Evolutionary conservation across 2,329 filamentous ascomycete genomes (phyloP), one percentile per base, ranked within the genome.

Genomic region (Lachnellula cervina): DNA sequence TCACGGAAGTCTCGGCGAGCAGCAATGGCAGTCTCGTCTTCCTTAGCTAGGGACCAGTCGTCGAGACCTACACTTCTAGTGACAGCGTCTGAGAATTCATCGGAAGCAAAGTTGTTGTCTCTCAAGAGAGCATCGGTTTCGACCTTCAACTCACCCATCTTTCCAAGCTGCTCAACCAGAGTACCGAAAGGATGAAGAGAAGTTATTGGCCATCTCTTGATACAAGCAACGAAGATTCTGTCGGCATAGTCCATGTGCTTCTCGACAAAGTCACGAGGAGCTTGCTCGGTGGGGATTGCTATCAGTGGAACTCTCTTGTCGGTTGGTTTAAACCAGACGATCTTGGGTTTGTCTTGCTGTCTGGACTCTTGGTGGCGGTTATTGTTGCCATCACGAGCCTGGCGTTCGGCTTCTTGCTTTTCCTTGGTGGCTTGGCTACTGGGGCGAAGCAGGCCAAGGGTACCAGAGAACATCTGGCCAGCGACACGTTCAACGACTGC

Each of bases 271-370:
- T 97, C 94, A 37, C 91, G 88, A 19, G 94, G 94, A 8, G 94
- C 94, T 75, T 99, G 94, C 73, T 99, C 94, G 3, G 94, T 99
- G 1, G 94, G 94, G 62, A 99, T 99, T 52, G 94, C 94, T 72
- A 99, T 99, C 63, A 99, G 80, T 49, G 94, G 94, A 48, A 99
- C 94, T 69, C 94, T 90, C 82, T 99, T 97, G 76, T 99, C 94
- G 1, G 94, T 99, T 56, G 94, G 94, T 80, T 99, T 99, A 79
- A 99, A 99, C 94, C 94, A 99, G 43, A 99, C 94, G 74, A 99
- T 99, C 84, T 99, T 99, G 61, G 94, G 94, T 76, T 97, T 97
- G 62, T 99, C 94, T 71, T 95, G 91, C 61, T 89, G 84, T 52
- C 92, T 89, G 62, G 88, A 86, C 59, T 92, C 89, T 62, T 94